Evolutionary conservation across 78 protist species (phyloP).

Genomic region (Neovahlkampfia damariscottae): DNA sequence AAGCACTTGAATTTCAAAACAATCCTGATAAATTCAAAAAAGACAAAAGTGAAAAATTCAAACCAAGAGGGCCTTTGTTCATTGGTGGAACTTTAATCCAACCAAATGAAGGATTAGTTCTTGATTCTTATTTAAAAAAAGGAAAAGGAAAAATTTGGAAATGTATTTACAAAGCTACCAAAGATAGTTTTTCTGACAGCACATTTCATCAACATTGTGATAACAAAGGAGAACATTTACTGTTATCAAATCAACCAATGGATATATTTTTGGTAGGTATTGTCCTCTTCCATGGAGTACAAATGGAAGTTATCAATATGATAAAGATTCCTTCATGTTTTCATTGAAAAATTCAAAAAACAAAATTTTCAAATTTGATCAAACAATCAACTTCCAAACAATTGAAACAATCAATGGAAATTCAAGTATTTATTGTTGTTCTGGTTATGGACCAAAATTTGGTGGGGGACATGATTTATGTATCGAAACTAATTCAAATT

Average conservation of each 20-base stretch:
- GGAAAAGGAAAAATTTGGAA: background rate
- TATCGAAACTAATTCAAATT: too few relatives aligned
- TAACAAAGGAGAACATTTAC: slow-evolving; percentile 11
- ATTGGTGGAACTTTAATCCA: background rate
- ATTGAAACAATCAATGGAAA: too few relatives aligned
- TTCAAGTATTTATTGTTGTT: too few relatives aligned
- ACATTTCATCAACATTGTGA: background rate
- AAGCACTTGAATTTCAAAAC: background rate
- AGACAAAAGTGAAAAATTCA: too few relatives aligned
- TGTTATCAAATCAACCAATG: background rate
- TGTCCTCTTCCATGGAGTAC: background rate
- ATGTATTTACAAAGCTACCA: background rate
- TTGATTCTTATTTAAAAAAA: too few relatives aligned
- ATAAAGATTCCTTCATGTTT: too few relatives aligned
- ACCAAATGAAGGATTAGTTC: background rate
- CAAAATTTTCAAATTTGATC: too few relatives aligned
- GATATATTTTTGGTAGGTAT: slow-evolving; percentile 6
- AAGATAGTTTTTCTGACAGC: background rate
- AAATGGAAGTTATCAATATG: background rate
- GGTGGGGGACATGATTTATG: too few relatives aligned
- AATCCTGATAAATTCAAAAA: background rate
- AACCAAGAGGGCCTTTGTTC: background rate
- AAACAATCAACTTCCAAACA: too few relatives aligned
- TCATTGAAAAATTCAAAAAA: too few relatives aligned
- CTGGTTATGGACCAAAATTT: too few relatives aligned